Percentiles rank a stretch among this genome's conserved stretches.
These are phyloP conservation scores for Rosa persica DNA, from an alignment of 306 rosid species.

Conservation along the genomic window DNA sequence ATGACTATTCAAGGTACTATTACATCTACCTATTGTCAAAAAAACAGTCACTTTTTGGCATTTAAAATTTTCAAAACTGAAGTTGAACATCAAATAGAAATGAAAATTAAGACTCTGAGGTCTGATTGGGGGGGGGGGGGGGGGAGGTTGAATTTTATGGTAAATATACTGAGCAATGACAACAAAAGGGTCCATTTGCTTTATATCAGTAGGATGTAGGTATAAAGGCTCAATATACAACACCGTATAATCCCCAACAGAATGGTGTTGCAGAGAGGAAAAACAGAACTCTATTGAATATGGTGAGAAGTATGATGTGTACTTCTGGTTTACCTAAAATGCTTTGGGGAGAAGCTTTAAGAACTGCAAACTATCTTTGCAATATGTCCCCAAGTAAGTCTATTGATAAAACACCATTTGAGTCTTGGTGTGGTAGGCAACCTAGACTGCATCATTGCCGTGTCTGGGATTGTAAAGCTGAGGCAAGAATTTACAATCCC, in stretches of 20 bases:
- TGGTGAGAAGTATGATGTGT: neutral
- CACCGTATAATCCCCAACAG: neutral
- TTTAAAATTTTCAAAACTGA: conserved; percentile 15
- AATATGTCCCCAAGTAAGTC: neutral
- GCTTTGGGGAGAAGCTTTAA: neutral
- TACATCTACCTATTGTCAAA: neutral
- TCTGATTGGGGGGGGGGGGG: neutral
- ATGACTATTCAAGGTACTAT: neutral
- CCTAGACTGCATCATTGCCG: neutral
- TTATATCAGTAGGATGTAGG: neutral
- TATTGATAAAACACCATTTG: neutral
- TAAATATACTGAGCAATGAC: no score
- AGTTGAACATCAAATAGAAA: neutral
- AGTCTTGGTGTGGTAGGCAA: neutral
- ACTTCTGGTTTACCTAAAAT: neutral
- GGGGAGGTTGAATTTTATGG: no score
- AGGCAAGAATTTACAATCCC: neutral
- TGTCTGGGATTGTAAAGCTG: neutral
- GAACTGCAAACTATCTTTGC: neutral
- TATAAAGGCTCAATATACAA: neutral
- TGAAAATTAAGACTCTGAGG: neutral
- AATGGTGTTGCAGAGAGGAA: neutral
- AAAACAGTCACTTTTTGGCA: neutral
- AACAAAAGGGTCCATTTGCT: neutral
- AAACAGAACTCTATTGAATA: neutral